A percentile compares a stretch with the other conserved stretches of the same genome.
These are phyloP conservation scores for Fusarium compactum DNA, from an alignment of 2,329 filamentous ascomycete species.

Conservation along the genomic window DNA sequence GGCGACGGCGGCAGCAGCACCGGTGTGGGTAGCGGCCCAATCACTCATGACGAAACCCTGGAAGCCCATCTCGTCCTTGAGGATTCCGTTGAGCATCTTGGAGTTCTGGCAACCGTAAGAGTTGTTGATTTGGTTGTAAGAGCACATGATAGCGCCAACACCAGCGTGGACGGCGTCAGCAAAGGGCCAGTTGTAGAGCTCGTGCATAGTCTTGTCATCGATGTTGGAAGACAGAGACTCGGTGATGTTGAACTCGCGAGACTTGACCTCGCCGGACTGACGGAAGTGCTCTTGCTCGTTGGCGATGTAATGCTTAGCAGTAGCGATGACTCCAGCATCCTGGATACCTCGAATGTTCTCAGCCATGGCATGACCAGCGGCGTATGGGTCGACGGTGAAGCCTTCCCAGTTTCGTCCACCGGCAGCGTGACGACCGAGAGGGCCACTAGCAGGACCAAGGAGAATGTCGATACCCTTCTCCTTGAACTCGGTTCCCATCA, in stretches of 20 bases:
- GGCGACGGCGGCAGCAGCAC: constrained; percentile 73
- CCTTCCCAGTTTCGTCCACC: constrained; percentile 74
- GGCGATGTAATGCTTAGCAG: constrained; percentile 80
- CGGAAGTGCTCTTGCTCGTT: constrained; percentile 87
- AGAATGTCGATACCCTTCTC: constrained; percentile 82
- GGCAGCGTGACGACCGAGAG: constrained; percentile 60
- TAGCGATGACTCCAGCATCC: constrained; percentile 83
- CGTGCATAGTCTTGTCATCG: constrained; percentile 80
- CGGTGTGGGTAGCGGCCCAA: constrained; percentile 81
- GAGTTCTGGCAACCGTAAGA: constrained; percentile 85
- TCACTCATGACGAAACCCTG: constrained; percentile 86
- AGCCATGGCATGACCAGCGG: constrained; percentile 78
- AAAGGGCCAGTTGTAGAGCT: constrained; percentile 84
- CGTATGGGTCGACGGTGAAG: constrained; percentile 77
- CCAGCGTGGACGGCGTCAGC: constrained; percentile 77
- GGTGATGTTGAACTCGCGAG: constrained; percentile 69
- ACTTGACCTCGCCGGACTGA: constrained; percentile 66
- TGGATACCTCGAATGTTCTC: constrained; percentile 85
- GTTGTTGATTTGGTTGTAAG: constrained; percentile 84
- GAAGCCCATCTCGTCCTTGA: constrained; percentile 85
- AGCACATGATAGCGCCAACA: constrained; percentile 73
- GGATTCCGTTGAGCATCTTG: constrained; percentile 77
- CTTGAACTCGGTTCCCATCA: constrained; percentile 72
- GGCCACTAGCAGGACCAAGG: constrained; percentile 64
- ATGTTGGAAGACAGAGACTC: constrained; percentile 72